Percentiles rank a stretch among this genome's conserved stretches.
These are phyloP conservation scores for Kodamaea sp. DNA, from an alignment of 1,139 yeast genomes.

Conservation along the genomic window DNA sequence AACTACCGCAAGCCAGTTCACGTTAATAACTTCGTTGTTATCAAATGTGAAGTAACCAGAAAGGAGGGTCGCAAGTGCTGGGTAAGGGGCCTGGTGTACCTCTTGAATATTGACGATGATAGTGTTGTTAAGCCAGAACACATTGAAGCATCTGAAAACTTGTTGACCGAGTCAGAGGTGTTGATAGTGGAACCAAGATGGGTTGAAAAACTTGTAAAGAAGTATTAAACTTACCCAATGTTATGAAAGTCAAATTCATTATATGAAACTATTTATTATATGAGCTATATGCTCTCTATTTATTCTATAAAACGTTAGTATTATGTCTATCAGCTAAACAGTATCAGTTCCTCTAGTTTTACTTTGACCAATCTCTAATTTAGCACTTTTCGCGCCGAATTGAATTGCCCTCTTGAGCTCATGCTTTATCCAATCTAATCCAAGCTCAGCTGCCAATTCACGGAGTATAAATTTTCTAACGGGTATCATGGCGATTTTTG, in stretches of 20 bases:
- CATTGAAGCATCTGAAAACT: conserved; percentile 24
- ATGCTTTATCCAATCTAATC: conserved; percentile 56
- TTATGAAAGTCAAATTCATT: background rate
- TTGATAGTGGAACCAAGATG: conserved; percentile 50
- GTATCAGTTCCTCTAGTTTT: conserved; percentile 64
- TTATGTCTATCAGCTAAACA: conserved; percentile 16
- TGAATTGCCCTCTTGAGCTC: conserved; percentile 96
- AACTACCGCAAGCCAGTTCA: conserved; percentile 42
- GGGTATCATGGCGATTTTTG: conserved; percentile 29
- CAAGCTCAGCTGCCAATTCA: conserved; percentile 53
- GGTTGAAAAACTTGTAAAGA: conserved; percentile 37
- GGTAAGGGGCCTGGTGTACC: conserved; percentile 42
- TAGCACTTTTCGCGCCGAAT: conserved; percentile 94
- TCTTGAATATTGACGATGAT: conserved; percentile 14
- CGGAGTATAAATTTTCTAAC: conserved; percentile 67
- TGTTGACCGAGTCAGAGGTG: conserved; percentile 43
- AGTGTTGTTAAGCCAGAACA: conserved; percentile 14
- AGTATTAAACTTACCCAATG: too few species aligned
- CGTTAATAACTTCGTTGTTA: conserved; percentile 34
- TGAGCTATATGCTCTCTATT: background rate
- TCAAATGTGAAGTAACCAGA: conserved; percentile 34
- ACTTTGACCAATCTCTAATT: conserved; percentile 75
- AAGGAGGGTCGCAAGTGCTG: conserved; percentile 46
- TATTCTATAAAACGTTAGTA: background rate
- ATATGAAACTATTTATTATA: background rate